Evolutionary conservation across 1,284 basidiomycete species (phyloP).

Genomic region (Schizopora paradoxa): DNA sequence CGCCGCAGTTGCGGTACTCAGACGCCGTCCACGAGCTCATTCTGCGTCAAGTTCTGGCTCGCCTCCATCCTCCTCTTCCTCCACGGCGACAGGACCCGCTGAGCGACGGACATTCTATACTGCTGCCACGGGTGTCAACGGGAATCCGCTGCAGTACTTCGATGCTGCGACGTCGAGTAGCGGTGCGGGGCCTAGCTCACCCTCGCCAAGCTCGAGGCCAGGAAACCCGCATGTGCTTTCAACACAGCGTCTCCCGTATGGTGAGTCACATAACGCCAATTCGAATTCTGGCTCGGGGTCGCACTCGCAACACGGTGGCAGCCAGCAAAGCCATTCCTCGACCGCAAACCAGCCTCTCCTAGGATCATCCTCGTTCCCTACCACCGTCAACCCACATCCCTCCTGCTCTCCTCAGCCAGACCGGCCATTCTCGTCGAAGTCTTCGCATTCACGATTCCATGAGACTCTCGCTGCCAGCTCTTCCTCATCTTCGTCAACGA

Average conservation of each 20-base stretch:
- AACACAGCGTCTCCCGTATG: slow-evolving; percentile 3
- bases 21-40: no score
- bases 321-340: slow-evolving; percentile 8
- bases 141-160: slow-evolving; percentile 9
- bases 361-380: slow-evolving; percentile 10
- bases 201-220: slow-evolving; percentile 8
- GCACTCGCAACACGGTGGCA: slow-evolving; percentile 3
- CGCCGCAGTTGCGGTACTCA: no score
- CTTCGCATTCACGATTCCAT: slow-evolving; percentile 6
- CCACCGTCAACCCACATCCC: slow-evolving; percentile 4
- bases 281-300: neutral
- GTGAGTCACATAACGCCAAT: slow-evolving; percentile 7
- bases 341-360: slow-evolving; percentile 6
- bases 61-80: no score
- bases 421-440: slow-evolving; percentile 1
- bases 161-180: slow-evolving; percentile 8
- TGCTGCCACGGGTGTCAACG: neutral
- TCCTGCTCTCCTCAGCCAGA: slow-evolving; percentile 10
- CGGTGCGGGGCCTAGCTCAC: no score
- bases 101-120: slow-evolving; percentile 8
- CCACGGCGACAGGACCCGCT: neutral
- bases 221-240: slow-evolving; percentile 3
- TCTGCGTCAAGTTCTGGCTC: no score
- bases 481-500: neutral
- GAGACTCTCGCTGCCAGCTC: slow-evolving; percentile 1